phyloP scores from a whole-genome alignment of 192 early-diverging fungal species.

The Mortierella claussenii region DNA sequence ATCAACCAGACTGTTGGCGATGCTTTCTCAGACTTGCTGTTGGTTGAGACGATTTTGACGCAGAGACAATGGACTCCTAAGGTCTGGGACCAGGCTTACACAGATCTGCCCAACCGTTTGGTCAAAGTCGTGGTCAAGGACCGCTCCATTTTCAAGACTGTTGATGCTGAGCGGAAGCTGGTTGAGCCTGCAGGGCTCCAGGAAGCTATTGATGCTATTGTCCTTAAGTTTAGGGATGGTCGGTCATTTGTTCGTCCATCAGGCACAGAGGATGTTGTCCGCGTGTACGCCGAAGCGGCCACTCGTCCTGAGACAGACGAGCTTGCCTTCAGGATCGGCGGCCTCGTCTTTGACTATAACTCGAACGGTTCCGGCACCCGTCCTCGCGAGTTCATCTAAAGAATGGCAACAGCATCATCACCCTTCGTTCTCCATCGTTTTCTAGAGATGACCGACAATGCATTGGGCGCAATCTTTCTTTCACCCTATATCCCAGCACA shows the following conservation, averaged over 20 bases:
- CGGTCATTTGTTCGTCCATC: constrained; percentile 98
- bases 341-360: constrained; percentile 88
- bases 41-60: constrained; percentile 93
- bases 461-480: no score
- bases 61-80: constrained; percentile 82
- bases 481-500: no score
- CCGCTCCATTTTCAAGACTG: constrained; percentile 91
- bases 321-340: constrained; percentile 87
- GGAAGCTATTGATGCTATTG: constrained; percentile 82
- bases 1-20: constrained; percentile 99
- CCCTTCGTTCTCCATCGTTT: no score
- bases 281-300: constrained; percentile 98
- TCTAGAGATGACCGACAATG: no score
- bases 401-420: no score
- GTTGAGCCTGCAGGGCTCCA: constrained; percentile 90
- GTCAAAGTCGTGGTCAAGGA: constrained; percentile 95
- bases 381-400: constrained; percentile 66
- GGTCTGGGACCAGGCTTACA: constrained; percentile 94
- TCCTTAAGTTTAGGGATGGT: constrained; percentile 85
- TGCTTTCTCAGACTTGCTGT: constrained; percentile 95
- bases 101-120: constrained; percentile 93
- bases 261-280: constrained; percentile 98
- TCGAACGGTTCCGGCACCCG: constrained; percentile 92
- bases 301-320: constrained; percentile 90
- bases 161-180: constrained; percentile 95